Evolutionary conservation across 2,329 filamentous ascomycete genomes (phyloP).

Genomic region (Cryoendolithus antarcticus): DNA sequence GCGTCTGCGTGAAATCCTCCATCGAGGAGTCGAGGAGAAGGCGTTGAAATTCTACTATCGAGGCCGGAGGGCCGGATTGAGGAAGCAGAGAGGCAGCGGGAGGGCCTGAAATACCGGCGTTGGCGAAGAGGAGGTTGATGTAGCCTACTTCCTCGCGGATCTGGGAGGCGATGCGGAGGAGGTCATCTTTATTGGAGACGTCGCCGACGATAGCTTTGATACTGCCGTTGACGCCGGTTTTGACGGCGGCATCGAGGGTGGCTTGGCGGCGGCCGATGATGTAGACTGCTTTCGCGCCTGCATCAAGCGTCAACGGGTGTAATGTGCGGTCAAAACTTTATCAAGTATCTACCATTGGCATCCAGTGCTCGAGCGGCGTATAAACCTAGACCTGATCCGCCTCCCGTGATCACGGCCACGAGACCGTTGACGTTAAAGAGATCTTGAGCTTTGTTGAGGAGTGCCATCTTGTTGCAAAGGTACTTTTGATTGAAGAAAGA

Average conservation of each 20-base stretch:
- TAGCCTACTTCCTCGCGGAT: conserved; percentile 26
- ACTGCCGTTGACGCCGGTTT: conserved; percentile 22
- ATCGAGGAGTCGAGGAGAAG: conserved; percentile 12
- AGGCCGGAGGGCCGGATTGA: conserved; percentile 8
- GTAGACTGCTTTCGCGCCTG: conserved; percentile 38
- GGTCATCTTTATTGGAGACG: conserved; percentile 31
- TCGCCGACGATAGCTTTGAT: conserved; percentile 35
- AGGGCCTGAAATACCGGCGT: conserved; percentile 23
- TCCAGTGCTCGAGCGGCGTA: conserved; percentile 31
- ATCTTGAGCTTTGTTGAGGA: conserved; percentile 2
- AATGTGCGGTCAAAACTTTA: no score
- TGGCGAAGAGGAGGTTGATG: conserved; percentile 25
- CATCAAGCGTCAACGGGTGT: no score
- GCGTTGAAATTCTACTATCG: conserved; percentile 12
- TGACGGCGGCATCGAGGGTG: conserved; percentile 33
- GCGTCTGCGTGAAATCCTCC: conserved; percentile 23
- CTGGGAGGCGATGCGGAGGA: conserved; percentile 27
- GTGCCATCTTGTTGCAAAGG: not conserved
- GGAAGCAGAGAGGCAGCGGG: conserved; percentile 7
- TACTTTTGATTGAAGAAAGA: no score
- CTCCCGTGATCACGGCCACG: conserved; percentile 42
- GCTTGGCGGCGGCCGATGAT: conserved; percentile 39
- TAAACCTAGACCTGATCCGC: conserved; percentile 38
- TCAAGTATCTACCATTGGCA: conserved; percentile 20
- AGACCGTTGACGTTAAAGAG: conserved; percentile 39